Percentiles rank a stretch among this genome's conserved stretches.
These are phyloP conservation scores for Pholiota conissans DNA, from an alignment of 768 basidiomycete genomes.

Conservation along the genomic window DNA sequence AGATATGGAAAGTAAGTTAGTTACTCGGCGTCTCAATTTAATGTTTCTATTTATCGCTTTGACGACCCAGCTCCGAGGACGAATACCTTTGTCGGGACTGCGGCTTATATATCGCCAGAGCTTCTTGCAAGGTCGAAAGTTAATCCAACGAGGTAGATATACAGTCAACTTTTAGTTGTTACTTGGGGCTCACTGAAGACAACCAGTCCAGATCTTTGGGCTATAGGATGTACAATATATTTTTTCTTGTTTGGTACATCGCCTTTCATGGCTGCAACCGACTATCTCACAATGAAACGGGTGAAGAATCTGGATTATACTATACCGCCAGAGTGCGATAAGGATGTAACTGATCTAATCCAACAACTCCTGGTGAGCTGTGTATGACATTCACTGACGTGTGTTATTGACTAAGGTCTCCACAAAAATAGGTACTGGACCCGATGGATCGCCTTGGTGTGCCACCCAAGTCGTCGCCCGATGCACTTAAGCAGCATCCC, in stretches of 20 bases:
- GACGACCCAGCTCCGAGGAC: conserved; percentile 24
- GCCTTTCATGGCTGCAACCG: conserved; percentile 88
- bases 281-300: conserved; percentile 94
- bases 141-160: conserved; percentile 70
- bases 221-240: conserved; percentile 90
- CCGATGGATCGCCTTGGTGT: conserved; percentile 63
- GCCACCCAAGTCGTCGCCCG: conserved; percentile 36
- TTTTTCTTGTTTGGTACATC: conserved; percentile 92
- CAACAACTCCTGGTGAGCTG: conserved; percentile 66
- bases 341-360: conserved; percentile 78
- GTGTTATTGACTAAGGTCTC: background rate
- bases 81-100: conserved; percentile 33
- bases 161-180: background rate
- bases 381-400: background rate
- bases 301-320: conserved; percentile 86
- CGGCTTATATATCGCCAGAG: conserved; percentile 25
- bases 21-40: conserved; percentile 4
- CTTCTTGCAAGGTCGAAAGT: conserved; percentile 66
- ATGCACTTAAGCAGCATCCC: conserved; percentile 55
- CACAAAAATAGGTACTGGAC: conserved; percentile 47
- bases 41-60: conserved; percentile 4
- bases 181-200: conserved; percentile 10
- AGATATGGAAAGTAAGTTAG: conserved; percentile 50
- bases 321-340: conserved; percentile 85
- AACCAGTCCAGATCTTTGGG: conserved; percentile 90